Base-by-base conservation (phyloP, 176 grass and related monocot genomes). In the Pontederia crassipes region DNA sequence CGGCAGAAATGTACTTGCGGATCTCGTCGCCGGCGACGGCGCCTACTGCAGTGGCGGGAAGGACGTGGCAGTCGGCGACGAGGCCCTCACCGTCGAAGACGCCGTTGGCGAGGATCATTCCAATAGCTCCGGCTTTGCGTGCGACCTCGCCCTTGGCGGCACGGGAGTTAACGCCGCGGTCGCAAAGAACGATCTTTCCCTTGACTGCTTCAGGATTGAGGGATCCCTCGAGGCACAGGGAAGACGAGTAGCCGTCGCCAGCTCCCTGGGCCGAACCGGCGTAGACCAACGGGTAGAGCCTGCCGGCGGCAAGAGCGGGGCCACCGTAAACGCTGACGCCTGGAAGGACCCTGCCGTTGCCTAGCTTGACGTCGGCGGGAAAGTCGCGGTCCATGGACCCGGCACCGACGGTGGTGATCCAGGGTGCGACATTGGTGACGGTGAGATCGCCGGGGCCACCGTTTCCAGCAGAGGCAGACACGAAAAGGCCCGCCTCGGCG, bases 241-340 rank as follows among this genome's bases (percentile, higher is more conserved):
- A 56, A 1, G 54, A 56, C 17, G 54, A 56, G n/a, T 56, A 56
- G 20, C 32, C 32, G 32, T 40, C 32, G 2, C 32, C 32, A 7
- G 32, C 32, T 40, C 32, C 32, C 32, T 40, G 54, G 2, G 54
- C 54, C 2, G 54, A 13, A 20, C 17, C 17, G 2, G 54, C 54
- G 9, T 56, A 56, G 17, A 56, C 20, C 54, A 56, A 20, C 17
- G 54, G 54, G n/a, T 26, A 56, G n/a, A 56, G 54, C 17, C 54
- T n/a, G 15, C 54, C 54, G 17, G 54, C 9, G 54, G 54, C 54
- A 17, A 56, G 54, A 15, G n/a, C 13, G 2, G 54, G 54, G 54
- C 54, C 54, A 20, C 54, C 54, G 54, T 56, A 56, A n/a, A 56
- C 54, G 54, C 54, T 56, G 54, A 56, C 54, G 54, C 54, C 54